These are phyloP conservation scores for Meira nashicola DNA, from an alignment of 1,284 basidiomycete genomes.

Conservation along the genomic window DNA sequence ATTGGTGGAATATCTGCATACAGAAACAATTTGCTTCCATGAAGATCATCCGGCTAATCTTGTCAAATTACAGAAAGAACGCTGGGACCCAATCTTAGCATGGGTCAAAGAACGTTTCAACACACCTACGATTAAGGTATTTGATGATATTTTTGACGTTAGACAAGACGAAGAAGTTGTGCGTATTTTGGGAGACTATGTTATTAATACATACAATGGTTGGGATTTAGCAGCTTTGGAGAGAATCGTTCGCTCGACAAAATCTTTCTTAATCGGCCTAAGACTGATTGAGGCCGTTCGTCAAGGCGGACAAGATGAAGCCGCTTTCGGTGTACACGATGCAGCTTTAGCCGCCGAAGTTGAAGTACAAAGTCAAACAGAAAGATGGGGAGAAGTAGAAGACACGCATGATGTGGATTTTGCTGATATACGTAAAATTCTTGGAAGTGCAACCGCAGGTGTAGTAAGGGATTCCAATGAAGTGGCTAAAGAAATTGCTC, in stretches of 20 bases:
- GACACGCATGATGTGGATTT: conserved; percentile 77
- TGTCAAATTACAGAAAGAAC: conserved; percentile 71
- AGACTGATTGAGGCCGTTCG: conserved; percentile 67
- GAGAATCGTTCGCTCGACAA: conserved; percentile 79
- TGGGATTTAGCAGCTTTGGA: conserved; percentile 67
- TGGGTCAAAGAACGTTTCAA: conserved; percentile 71
- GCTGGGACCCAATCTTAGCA: conserved; percentile 82
- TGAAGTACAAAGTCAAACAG: conserved; percentile 90
- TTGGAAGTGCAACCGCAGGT: conserved; percentile 56
- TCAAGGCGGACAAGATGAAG: background rate
- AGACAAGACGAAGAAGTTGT: conserved; percentile 21
- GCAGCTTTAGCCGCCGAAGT: conserved; percentile 82
- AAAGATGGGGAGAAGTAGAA: conserved; percentile 96
- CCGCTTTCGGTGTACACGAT: conserved; percentile 67
- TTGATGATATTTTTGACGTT: conserved; percentile 24
- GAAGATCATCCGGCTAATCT: conserved; percentile 71
- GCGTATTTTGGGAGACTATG: conserved; percentile 17
- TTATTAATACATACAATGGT: conserved; percentile 17
- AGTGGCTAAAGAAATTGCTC: background rate
- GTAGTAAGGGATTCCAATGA: conserved; percentile 4
- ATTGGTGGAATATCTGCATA: conserved; percentile 81
- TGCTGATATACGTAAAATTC: conserved; percentile 80
- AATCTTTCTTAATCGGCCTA: conserved; percentile 83
- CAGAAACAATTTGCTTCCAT: conserved; percentile 91
- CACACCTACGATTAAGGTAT: conserved; percentile 22